Base-by-base conservation (phyloP, 2,329 filamentous ascomycete species). In the Rhynchosporium agropyri region DNA sequence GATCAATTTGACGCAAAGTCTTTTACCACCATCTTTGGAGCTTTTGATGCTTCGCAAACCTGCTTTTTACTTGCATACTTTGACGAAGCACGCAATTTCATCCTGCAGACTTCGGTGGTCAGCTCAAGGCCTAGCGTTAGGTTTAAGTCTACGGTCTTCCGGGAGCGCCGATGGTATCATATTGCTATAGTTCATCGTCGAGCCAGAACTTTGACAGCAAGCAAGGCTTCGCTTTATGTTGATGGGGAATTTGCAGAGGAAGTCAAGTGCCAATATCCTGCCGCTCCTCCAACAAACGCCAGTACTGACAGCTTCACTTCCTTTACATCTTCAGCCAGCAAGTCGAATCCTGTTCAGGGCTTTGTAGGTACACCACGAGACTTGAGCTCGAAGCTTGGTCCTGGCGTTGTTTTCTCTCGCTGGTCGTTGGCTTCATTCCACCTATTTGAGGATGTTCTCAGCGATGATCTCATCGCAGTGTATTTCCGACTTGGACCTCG, bases 241-340 rank as follows among this genome's bases (percentile, higher is more conserved):
- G 86, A 99, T 75, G 95, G 95, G 58, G 91, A 97, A 73, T 97
- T 97, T 76, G 88, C 90, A 31, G 95, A 99, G 76, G 92, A 97
- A 73, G 83, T 95, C 67, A 93, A 93, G 73, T 92, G 92, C 63
- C 87, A 90, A 59, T 99, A 97, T 73, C 95, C 95, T 2, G 83
- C 85, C n/a, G 78, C 83, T 54, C 92, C 94, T 13, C 78, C 85
- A 31, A 82, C 85, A 49, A 84, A 84, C 65, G 79, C 79, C 10
- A 85, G 82, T 69, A 84, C 85, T 43, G 87, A 90, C 63, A 89
- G 86, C 72, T 90, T 90, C 72, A 84, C 87, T 9, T 89, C 88
- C 0, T 87, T 91, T 69, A 84, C 85, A 29, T 88, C 85, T 29
- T 87, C 84, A 0, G 81, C 77, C 66, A 58, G 63, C 65, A 87